A percentile compares a stretch with the other conserved stretches of the same genome.
phyloP scores from a whole-genome alignment of 176 grass and related monocot genomes.

The Zoysia pacifica region DNA sequence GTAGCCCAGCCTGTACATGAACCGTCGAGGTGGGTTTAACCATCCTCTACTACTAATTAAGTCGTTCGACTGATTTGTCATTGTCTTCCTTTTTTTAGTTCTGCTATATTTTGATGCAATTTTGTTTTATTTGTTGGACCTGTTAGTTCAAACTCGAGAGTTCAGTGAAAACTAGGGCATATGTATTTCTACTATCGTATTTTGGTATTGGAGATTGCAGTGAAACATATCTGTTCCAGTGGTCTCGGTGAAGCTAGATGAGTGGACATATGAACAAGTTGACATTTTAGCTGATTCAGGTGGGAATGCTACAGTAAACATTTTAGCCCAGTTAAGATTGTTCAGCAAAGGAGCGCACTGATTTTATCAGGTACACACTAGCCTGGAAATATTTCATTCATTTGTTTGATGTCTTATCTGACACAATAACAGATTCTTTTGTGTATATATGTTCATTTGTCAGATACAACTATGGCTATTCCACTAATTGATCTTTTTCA shows the following conservation, averaged over 20 bases:
- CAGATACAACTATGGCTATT: neutral
- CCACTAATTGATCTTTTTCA: conserved; percentile 18
- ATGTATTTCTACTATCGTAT: neutral
- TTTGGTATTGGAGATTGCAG: conserved; percentile 24
- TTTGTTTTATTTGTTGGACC: too few species aligned
- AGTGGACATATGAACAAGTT: conserved; percentile 93
- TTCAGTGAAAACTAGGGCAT: conserved; percentile 8
- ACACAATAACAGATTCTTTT: neutral
- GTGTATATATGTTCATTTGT: too few species aligned
- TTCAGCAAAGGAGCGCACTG: conserved; percentile 65
- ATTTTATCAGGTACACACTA: conserved; percentile 71
- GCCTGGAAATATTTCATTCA: neutral
- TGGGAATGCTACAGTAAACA: conserved; percentile 77
- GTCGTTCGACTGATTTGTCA: conserved; percentile 1
- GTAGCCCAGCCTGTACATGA: too few species aligned
- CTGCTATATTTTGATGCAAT: neutral
- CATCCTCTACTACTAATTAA: too few species aligned
- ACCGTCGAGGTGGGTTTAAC: too few species aligned
- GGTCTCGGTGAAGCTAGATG: conserved; percentile 85
- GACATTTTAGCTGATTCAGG: conserved; percentile 67
- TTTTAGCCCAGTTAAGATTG: conserved; percentile 69
- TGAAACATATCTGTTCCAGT: conserved; percentile 54
- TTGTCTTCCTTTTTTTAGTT: conserved; percentile 16
- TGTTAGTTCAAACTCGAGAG: neutral
- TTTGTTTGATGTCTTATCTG: neutral